A percentile compares a stretch with the other conserved stretches of the same genome.
These are phyloP conservation scores for Rhizopus delemar DNA, from an alignment of 371 early-diverging fungal genomes.

Conservation along the genomic window DNA sequence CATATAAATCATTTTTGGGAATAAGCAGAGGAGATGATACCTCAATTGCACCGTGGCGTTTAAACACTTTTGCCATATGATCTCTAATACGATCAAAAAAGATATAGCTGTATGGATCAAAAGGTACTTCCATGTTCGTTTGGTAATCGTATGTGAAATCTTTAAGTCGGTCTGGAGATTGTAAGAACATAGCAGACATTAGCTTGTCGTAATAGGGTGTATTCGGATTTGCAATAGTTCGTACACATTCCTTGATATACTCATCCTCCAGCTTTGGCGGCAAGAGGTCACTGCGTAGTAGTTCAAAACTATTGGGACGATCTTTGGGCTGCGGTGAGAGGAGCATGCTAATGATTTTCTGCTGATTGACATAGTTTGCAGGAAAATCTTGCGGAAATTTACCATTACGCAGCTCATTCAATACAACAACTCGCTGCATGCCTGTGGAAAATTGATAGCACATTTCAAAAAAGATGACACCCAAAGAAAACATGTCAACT, in stretches of 20 bases:
- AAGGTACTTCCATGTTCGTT: constrained; percentile 46
- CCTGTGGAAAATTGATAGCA: constrained; percentile 69
- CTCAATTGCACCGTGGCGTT: constrained; percentile 86
- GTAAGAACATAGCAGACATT: constrained; percentile 81
- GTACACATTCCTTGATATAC: constrained; percentile 87
- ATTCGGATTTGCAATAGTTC: constrained; percentile 87
- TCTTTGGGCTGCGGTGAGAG: constrained; percentile 79
- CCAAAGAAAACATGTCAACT: constrained; percentile 54
- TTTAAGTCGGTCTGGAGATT: constrained; percentile 78
- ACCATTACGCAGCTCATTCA: constrained; percentile 66
- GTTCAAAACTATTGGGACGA: constrained; percentile 83
- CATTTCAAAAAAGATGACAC: constrained; percentile 77
- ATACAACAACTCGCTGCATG: constrained; percentile 69
- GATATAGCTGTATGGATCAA: constrained; percentile 65
- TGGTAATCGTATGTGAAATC: constrained; percentile 91
- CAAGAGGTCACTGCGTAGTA: constrained; percentile 76
- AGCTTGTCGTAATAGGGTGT: constrained; percentile 85
- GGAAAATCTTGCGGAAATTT: constrained; percentile 81
- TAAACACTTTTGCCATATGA: constrained; percentile 78
- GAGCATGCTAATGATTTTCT: constrained; percentile 71
- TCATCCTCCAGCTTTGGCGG: constrained; percentile 92
- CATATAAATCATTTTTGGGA: constrained; percentile 77
- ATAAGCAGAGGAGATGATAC: constrained; percentile 82
- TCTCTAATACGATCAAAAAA: constrained; percentile 75
- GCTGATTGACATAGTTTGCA: constrained; percentile 60